A percentile compares a stretch with the other conserved stretches of the same genome.
Conservation (phyloP, 2,329 filamentous ascomycete genomes). For the Claviceps quebecensis region DNA sequence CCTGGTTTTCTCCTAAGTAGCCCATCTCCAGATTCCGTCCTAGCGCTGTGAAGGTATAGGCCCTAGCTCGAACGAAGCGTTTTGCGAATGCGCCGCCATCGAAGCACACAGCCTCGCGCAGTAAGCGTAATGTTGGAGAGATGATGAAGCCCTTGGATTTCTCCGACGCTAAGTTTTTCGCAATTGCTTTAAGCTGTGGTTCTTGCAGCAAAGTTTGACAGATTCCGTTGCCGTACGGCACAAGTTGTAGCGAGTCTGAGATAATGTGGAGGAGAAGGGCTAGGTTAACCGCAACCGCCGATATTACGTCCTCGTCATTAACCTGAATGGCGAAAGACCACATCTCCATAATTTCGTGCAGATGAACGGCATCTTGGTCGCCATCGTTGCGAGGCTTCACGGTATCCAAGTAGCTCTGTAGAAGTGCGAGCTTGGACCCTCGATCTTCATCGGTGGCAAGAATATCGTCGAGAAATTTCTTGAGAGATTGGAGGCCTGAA, state of each 20-base stretch:
- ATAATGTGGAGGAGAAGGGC: constrained; percentile 69
- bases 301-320: constrained; percentile 69
- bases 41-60: constrained; percentile 66
- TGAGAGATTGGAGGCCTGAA: constrained; percentile 53
- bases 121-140: constrained; percentile 70
- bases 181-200: constrained; percentile 65
- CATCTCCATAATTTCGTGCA: constrained; percentile 70
- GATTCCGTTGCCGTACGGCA: constrained; percentile 60
- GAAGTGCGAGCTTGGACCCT: constrained; percentile 36
- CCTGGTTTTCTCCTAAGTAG: constrained; percentile 38
- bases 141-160: constrained; percentile 80
- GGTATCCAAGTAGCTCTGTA: constrained; percentile 54
- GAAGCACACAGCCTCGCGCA: constrained; percentile 73
- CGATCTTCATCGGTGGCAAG: constrained; percentile 31
- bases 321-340: constrained; percentile 74
- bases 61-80: constrained; percentile 61
- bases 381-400: constrained; percentile 32
- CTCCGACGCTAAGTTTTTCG: constrained; percentile 63
- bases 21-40: constrained; percentile 68
- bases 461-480: constrained; percentile 55
- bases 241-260: constrained; percentile 59
- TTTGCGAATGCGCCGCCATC: constrained; percentile 74
- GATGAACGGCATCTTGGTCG: constrained; percentile 41
- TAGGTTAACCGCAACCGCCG: constrained; percentile 65
- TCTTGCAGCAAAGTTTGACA: constrained; percentile 72